A percentile compares a stretch with the other conserved stretches of the same genome.
phyloP scores from a whole-genome alignment of 2,329 filamentous ascomycete species.

The Pleoardoris graminearum region DNA sequence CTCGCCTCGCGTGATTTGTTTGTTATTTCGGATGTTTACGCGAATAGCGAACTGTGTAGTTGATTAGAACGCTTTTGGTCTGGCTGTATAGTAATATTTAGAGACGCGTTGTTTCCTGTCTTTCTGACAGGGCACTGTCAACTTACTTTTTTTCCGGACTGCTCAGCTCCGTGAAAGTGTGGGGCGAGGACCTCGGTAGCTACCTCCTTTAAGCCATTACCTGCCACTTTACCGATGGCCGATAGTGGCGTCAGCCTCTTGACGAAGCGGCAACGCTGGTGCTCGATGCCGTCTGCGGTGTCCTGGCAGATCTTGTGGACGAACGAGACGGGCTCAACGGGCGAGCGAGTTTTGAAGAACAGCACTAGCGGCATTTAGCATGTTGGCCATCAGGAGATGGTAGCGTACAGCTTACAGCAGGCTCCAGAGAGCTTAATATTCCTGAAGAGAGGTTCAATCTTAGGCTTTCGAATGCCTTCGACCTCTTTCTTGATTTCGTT shows the following conservation, averaged over 20 bases:
- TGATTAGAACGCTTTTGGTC: conserved; percentile 15
- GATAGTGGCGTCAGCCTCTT: conserved; percentile 64
- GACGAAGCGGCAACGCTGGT: conserved; percentile 60
- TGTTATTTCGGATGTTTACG: conserved; percentile 75
- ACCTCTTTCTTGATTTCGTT: conserved; percentile 72
- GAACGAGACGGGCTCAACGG: conserved; percentile 63
- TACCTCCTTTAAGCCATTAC: conserved; percentile 68
- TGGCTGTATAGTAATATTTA: conserved; percentile 10
- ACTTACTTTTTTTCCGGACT: conserved; percentile 57
- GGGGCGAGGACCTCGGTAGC: conserved; percentile 64
- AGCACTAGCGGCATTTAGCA: conserved; percentile 49
- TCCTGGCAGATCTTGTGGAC: conserved; percentile 63
- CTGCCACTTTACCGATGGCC: conserved; percentile 66
- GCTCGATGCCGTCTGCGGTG: conserved; percentile 54
- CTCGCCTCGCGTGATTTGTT: conserved; percentile 65
- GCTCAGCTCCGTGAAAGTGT: conserved; percentile 62
- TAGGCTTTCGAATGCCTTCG: conserved; percentile 60
- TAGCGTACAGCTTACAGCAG: conserved; percentile 50
- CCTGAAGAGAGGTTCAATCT: conserved; percentile 55
- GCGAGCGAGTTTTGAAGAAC: conserved; percentile 61
- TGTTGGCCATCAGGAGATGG: background rate
- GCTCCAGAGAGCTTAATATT: conserved; percentile 59
- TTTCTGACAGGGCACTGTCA: conserved; percentile 4
- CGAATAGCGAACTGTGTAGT: conserved; percentile 75
- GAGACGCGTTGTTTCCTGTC: conserved; percentile 11